These are phyloP conservation scores for Solanum hybrid DNA, from an alignment of 305 asterid species.

Conservation along the genomic window DNA sequence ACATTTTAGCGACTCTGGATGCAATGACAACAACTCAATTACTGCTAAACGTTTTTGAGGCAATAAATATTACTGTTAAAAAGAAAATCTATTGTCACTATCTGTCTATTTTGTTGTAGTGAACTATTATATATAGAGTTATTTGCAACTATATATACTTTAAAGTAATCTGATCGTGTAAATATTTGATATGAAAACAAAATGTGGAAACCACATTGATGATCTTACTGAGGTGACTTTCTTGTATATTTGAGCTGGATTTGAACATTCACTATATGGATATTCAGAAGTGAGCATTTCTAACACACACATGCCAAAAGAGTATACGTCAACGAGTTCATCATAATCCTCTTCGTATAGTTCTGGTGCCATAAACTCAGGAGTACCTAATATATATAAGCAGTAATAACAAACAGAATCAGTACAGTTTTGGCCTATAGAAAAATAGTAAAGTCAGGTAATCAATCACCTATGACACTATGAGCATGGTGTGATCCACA, in stretches of 20 bases:
- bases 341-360: constrained; percentile 75
- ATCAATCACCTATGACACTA: constrained; percentile 59
- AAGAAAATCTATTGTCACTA: too few species aligned
- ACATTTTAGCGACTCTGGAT: too few species aligned
- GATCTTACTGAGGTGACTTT: constrained; percentile 68
- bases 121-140: not conserved
- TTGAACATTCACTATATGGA: constrained; percentile 76
- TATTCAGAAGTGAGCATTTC: constrained; percentile 78
- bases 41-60: too few species aligned
- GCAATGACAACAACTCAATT: not conserved
- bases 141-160: not conserved
- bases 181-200: not conserved
- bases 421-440: not conserved
- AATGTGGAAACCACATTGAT: not conserved
- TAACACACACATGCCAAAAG: constrained; percentile 77
- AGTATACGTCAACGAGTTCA: constrained; percentile 66
- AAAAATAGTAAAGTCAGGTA: not conserved
- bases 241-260: constrained; percentile 82
- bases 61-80: too few species aligned
- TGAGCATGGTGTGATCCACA: constrained; percentile 56
- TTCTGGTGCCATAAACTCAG: constrained; percentile 91
- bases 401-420: not conserved
- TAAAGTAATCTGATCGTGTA: not conserved
- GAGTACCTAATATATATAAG: constrained; percentile 42
- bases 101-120: too few species aligned